phyloP scores from a whole-genome alignment of 257 asterid genomes.

The Solanum clarkiae region DNA sequence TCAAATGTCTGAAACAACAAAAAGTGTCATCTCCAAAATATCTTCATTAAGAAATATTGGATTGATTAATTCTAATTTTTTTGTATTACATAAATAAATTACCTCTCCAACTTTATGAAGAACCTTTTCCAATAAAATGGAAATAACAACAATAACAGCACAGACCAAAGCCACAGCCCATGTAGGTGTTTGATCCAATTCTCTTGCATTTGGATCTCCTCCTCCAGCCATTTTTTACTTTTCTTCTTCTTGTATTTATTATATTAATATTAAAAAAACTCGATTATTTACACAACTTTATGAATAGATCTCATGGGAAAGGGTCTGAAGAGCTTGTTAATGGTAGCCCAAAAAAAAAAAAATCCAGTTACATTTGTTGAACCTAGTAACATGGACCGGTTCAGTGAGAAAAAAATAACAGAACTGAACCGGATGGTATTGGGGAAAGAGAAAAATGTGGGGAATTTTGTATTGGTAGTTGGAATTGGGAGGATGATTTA shows the following conservation, averaged over 20 bases:
- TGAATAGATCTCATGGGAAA: neutral
- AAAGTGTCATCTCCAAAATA: no score
- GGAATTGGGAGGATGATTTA: neutral
- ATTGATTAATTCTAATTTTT: neutral
- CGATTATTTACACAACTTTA: neutral
- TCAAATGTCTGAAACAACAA: slow-evolving; percentile 36
- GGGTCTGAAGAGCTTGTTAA: neutral
- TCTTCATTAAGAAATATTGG: neutral
- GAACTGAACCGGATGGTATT: neutral
- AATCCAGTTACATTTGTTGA: neutral
- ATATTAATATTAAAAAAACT: neutral
- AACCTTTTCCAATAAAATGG: slow-evolving; percentile 45
- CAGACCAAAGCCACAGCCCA: slow-evolving; percentile 64
- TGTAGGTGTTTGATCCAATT: slow-evolving; percentile 32
- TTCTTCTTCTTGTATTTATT: neutral
- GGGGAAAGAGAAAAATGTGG: neutral
- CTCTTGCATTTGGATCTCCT: neutral
- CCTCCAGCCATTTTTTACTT: slow-evolving; percentile 1
- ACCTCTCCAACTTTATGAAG: slow-evolving; percentile 41
- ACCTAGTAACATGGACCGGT: neutral
- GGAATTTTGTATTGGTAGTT: neutral
- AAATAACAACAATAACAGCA: slow-evolving; percentile 40
- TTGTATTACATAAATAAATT: neutral
- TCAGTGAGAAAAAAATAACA: neutral
- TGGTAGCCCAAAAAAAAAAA: neutral